Evolutionary conservation across 306 rosid species (phyloP), one percentile per base, ranked within the genome.

Genomic region (Adenanthera pavonina): DNA sequence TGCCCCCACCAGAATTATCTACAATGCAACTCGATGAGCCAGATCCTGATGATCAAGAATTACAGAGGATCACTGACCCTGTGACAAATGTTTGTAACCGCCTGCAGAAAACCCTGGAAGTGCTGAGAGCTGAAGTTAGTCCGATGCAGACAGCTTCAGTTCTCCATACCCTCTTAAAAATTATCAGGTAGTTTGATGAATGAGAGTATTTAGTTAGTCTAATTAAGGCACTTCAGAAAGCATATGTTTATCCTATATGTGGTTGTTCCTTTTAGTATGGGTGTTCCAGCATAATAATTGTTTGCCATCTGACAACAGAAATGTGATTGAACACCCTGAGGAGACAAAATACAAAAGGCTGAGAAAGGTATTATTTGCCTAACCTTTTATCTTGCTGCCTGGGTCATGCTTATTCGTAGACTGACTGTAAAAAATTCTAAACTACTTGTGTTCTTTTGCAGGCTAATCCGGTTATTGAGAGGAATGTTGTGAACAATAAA

Each of bases 1-100:
- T 53, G 82, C 74, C 78, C 62, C 82, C 86, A 66, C 86, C 84
- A 41, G 86, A 81, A 30, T 77, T 66, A 30, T 87, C 89, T 71
- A 77, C 85, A 19, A 76, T 83, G 89, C 91, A 84, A 80, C 79
- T 84, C 34, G 89, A 81, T 66, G 98, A 93, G 73, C 94, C 94
- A 30, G 92, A 93, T 86, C 94, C 98, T 6, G 93, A 95, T 86
- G 97, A 95, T 88, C 85, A 88, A 84, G 98, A 92, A 84, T 72
- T 93, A 64, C 94, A 81, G 84, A 89, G 97, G 86, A 92, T 95
- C 71, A 94, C 89, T 80, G 96, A 90, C 72, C 84, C 97, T 57
- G 90, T 91, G 62, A 74, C 90, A 69, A 81, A 70, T 84, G 82
- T 87, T 69, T 92, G 90, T 83, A 82, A 84, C 69, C 94, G 93